Evolutionary conservation across 192 early-diverging fungal genomes (phyloP).

Genomic region (Coemansia javaensis): DNA sequence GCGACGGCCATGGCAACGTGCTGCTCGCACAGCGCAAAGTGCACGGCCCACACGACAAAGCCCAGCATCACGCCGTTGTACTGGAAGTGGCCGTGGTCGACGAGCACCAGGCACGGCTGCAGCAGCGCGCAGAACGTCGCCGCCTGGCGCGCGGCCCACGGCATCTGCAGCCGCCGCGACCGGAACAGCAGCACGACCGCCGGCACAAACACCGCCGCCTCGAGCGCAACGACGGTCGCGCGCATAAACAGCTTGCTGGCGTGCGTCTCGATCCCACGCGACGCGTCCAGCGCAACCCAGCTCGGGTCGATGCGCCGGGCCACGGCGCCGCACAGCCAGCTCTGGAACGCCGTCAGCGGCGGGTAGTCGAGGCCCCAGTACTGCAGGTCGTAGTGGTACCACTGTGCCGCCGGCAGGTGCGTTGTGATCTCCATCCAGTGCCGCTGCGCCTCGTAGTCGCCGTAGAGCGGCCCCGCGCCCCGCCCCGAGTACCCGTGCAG

Average conservation of each 20-base stretch:
- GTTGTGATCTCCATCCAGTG: conserved; percentile 98
- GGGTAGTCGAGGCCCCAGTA: conserved; percentile 99
- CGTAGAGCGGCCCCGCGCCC: conserved; percentile 72
- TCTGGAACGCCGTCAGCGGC: conserved; percentile 90
- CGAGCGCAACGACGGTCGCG: conserved; percentile 66
- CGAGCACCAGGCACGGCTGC: conserved; percentile 83
- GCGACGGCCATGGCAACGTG: conserved; percentile 69
- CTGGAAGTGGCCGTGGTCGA: conserved; percentile 98
- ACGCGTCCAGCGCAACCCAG: conserved; percentile 83
- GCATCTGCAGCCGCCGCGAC: conserved; percentile 7
- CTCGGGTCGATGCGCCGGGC: conserved; percentile 69
- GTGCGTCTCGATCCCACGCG: conserved; percentile 73
- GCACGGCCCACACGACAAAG: conserved; percentile 70
- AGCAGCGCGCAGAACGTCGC: conserved; percentile 63
- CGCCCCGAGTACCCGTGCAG: conserved; percentile 72
- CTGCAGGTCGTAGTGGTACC: conserved; percentile 84
- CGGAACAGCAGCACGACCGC: conserved; percentile 65
- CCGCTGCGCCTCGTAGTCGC: conserved; percentile 97
- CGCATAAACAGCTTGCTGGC: conserved; percentile 90
- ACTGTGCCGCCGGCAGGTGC: conserved; percentile 67
- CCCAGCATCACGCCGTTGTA: conserved; percentile 98
- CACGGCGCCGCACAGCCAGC: conserved; percentile 76
- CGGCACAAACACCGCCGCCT: conserved; percentile 72
- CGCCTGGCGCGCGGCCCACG: conserved; percentile 32
- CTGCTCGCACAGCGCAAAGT: conserved; percentile 57